Base-by-base conservation (phyloP, 352 stramenopile species). In the Pythium graminicola region DNA sequence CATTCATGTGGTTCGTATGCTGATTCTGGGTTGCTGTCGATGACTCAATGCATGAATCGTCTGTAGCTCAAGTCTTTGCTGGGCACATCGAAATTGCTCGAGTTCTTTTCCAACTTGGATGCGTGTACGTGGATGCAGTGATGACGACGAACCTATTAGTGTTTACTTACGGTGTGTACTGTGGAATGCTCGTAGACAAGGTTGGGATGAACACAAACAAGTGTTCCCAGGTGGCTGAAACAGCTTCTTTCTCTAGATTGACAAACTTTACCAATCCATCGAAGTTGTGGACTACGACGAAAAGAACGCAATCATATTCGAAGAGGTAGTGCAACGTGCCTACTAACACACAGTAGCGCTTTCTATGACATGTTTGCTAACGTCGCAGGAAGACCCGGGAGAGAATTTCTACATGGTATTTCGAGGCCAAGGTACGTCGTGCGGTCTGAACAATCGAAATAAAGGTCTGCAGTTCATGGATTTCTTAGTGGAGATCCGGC, bases 321-420 rank as follows among this genome's bases (percentile, higher is more conserved):
- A 79, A 62, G 51, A 67, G 44, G 60, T 67, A 35, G 36, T 8
- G 36, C 36, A 20, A 42, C 36, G 3, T n/a, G n/a, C n/a, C n/a
- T n/a, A n/a, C n/a, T n/a, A n/a, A n/a, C n/a, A n/a, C n/a, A n/a
- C n/a, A 19, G 9, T 24, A 20, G 36, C 9, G 2, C 27, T 13
- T 22, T 44, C 16, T 26, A 17, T 44, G 19, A 44, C 38, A 22
- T 27, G 5, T 22, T 16, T 23, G 0, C 24, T 24, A 0, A n/a
- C 1, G 13, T 36, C 0, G 4, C 32, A 93, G 79, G 76, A 80
- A 6, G 81, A 93, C 13, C 69, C 71, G 17, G 79, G 81, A 14
- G 79, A 90, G 26, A 86, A 71, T 22, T 89, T 90, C 31, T 90
- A 88, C 39, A 70, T 90, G 57, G 72, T 93, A 6, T 88, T 84